Base-by-base conservation (phyloP, 2,329 filamentous ascomycete species). In the Corinectria fuckeliana region DNA sequence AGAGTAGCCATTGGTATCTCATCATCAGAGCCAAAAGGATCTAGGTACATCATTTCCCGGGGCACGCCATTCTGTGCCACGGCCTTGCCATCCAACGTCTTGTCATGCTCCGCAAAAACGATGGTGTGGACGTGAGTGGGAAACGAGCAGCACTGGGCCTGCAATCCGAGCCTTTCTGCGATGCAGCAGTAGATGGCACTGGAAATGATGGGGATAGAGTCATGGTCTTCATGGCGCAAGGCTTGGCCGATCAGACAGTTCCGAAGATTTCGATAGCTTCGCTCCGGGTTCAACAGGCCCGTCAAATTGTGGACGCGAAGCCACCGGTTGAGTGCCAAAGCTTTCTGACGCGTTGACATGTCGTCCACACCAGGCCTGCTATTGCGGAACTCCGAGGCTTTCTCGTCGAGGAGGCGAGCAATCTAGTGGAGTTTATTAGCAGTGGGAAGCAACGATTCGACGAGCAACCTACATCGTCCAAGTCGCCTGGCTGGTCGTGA, bases 231-330 rank as follows among this genome's bases (percentile, higher is more conserved):
- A 49, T 91, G 88, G 32, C 86, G 88, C 41, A 98, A 80, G 4
- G 91, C 92, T 61, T 96, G 82, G 9, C 92, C 92, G 56, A 99
- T 88, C 68, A 97, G 91, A 68, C 91, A 96, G 75, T 98, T 96
- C 62, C 91, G 87, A 58, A 98, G 77, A 58, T 90, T 88, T 67
- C 92, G 88, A 72, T 95, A 97, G 54, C 89, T 86, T 39, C 80
- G 73, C 7, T 87, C 85, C 4, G 81, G 79, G n/a, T 86, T 78
- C n/a, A 82, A 81, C 56, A 92, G 84, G 42, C 93, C 93, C 1
- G 86, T 86, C 65, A 96, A 83, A 54, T 90, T 87, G 34, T 87
- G 83, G 3, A 76, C 73, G 55, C 88, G 85, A 42, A 98, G 78
- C 81, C 91, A 97, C 8, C 78, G 79, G 16, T 89, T 88, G 34